Evolutionary conservation across 1,284 basidiomycete genomes (phyloP), one percentile per base, ranked within the genome.

Genomic region (Wolfiporia cocos): DNA sequence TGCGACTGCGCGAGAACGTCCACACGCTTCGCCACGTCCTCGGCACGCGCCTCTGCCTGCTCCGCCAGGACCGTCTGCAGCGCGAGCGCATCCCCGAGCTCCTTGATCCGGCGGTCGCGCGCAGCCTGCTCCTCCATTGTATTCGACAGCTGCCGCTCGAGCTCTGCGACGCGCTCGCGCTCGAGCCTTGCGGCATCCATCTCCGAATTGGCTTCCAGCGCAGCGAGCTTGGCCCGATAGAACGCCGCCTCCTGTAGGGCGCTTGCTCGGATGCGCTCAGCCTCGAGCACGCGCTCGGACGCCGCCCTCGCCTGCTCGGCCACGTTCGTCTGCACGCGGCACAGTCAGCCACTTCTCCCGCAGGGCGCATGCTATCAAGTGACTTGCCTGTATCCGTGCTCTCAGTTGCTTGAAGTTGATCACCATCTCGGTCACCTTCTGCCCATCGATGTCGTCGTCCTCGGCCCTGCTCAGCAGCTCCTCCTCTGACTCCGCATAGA

Each of bases 201-300:
- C 5, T 78, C 71, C 15, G 80, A 78, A 39, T 77, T 74, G 1
- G 76, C 68, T 61, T 99, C 96, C 45, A 92, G 68, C 0, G 95
- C 92, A 3, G 82, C 75, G 10, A 96, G 69, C 67, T 98, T 98
- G 37, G 94, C 91, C 36, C 95, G 91, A 63, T 93, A 97, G 67
- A 90, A 99, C 1, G 94, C 91, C 2, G 95, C 90, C 63, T 99
- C 96, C 62, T 99, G 92, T 5, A 92, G 65, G 1, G 96, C 95
- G 37, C 80, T 84, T 4, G 74, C 66, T 49, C 87, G 86, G 43
- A 84, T 68, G 29, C 86, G 79, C 50, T 97, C 92, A 2, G 88
- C 84, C 49, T 93, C 90, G 12, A 77, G 71, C 5, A 95, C 64
- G 37, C 83, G 83, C 33, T 90, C 85, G 5, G 91, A 91, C 5